These are phyloP conservation scores for Blastocystis sp. DNA, from an alignment of 352 stramenopile genomes.

Conservation along the genomic window DNA sequence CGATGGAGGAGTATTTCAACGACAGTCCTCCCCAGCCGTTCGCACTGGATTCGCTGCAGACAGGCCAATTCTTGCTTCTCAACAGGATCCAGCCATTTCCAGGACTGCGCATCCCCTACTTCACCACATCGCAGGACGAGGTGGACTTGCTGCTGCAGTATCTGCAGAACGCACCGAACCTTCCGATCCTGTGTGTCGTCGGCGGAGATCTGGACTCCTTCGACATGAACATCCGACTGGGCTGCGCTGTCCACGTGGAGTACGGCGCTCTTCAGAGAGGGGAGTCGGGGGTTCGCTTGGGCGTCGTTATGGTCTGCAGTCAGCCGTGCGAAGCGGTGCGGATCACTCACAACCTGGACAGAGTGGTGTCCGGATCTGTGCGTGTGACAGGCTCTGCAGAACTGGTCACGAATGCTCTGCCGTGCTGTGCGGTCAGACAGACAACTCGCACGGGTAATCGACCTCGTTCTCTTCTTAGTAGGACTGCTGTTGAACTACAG, in stretches of 20 bases:
- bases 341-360: not conserved
- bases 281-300: not conserved
- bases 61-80: not conserved
- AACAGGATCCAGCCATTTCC: not conserved
- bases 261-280: not conserved
- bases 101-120: not conserved
- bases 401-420: too few species aligned
- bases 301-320: not conserved
- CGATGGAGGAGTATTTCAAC: not conserved
- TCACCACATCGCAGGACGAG: not conserved
- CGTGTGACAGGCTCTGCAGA: not conserved
- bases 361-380: not conserved
- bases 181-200: not conserved
- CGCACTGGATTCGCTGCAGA: not conserved
- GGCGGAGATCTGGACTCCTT: not conserved
- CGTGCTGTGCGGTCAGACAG: too few species aligned
- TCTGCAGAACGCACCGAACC: not conserved
- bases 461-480: too few species aligned
- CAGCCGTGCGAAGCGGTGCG: not conserved
- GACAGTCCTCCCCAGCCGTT: not conserved
- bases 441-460: too few species aligned
- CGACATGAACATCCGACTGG: not conserved
- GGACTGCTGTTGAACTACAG: too few species aligned
- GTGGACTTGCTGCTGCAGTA: not conserved
- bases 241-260: not conserved